Conservation (phyloP, 164 flowering plant species). For the Vitis rotundifolia region DNA sequence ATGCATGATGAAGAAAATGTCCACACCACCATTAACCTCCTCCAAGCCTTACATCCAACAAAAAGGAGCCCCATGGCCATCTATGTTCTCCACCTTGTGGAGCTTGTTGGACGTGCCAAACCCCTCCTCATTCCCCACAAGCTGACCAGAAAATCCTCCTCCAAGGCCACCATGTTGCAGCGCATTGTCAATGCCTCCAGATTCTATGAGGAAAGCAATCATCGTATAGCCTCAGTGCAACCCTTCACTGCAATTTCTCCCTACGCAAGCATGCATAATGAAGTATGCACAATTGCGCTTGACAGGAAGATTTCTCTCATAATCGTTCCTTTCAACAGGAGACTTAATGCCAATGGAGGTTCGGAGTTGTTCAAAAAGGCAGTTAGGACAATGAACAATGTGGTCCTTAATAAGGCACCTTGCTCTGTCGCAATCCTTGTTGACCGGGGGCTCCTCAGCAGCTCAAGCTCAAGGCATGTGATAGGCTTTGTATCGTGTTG, state of each 20-base stretch:
- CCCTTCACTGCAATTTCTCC: constrained; percentile 28
- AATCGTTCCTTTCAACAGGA: constrained; percentile 36
- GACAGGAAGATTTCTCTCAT: constrained; percentile 26
- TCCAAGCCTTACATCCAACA: constrained; percentile 12
- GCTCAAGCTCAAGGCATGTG: background rate
- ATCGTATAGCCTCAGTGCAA: constrained; percentile 8
- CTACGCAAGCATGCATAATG: constrained; percentile 33
- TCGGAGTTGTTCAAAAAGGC: constrained; percentile 1
- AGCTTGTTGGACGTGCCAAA: constrained; percentile 20
- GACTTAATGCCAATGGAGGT: background rate
- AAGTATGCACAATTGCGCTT: constrained; percentile 28
- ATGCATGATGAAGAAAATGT: constrained; percentile 17
- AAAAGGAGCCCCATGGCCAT: constrained; percentile 3
- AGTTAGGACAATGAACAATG: constrained; percentile 17
- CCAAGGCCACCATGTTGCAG: background rate
- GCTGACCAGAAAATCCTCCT: background rate
- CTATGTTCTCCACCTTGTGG: constrained; percentile 17
- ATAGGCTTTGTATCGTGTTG: constrained; percentile 10
- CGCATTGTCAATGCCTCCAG: constrained; percentile 31
- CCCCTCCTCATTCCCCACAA: constrained; percentile 25
- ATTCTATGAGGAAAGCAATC: constrained; percentile 15
- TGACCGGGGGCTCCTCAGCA: constrained; percentile 16
- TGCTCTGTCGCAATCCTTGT: constrained; percentile 48
- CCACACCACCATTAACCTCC: constrained; percentile 20
- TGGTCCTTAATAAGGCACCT: constrained; percentile 35